phyloP scores from a whole-genome alignment of 2,329 filamentous ascomycete genomes.

The Aspergillus neoniger region DNA sequence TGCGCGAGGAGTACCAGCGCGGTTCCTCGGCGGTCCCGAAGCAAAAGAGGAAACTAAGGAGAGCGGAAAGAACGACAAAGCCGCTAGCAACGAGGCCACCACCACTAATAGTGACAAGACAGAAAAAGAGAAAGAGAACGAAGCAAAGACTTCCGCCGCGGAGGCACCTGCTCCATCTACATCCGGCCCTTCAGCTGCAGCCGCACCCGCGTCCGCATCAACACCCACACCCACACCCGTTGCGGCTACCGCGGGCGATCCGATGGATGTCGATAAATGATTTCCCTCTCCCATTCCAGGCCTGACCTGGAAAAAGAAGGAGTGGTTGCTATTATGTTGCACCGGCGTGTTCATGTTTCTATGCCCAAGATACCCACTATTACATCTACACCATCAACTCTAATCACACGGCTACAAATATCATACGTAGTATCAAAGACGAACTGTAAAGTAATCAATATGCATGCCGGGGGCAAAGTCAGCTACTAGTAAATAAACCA shows the following conservation, averaged over 20 bases:
- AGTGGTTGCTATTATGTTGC: neutral
- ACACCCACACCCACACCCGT: conserved; percentile 3
- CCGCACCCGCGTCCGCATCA: conserved; percentile 10
- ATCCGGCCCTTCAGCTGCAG: conserved; percentile 6
- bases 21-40: conserved; percentile 57
- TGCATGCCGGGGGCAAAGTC: neutral
- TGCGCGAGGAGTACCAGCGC: conserved; percentile 76
- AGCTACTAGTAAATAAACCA: too few relatives aligned
- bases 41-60: conserved; percentile 20
- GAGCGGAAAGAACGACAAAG: conserved; percentile 10
- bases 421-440: neutral
- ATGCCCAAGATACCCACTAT: conserved; percentile 6
- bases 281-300: neutral
- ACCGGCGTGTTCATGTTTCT: neutral
- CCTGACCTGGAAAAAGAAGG: too few relatives aligned
- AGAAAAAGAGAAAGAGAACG: conserved; percentile 7
- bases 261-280: conserved; percentile 7
- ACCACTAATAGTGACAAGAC: conserved; percentile 10
- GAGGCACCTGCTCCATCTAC: neutral
- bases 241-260: conserved; percentile 1
- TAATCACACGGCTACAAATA: neutral
- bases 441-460: neutral
- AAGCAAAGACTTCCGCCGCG: conserved; percentile 9
- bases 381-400: neutral
- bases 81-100: conserved; percentile 4